Base-by-base conservation (phyloP, 2,329 filamentous ascomycete genomes). In the Chaetomium globosum region DNA sequence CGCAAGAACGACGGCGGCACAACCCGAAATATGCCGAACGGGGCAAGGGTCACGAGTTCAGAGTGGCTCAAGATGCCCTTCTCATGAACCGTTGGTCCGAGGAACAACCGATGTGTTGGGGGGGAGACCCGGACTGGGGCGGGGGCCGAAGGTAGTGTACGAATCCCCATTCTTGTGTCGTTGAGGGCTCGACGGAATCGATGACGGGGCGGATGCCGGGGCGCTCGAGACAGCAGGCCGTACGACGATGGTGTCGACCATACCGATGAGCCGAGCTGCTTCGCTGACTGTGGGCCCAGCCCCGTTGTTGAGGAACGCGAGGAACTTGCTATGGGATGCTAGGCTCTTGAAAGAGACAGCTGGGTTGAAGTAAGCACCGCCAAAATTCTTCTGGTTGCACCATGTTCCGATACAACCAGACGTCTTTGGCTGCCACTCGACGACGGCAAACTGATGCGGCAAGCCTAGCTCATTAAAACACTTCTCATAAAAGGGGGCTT, bases 41-140 rank as follows among this genome's bases (percentile, higher is more conserved):
- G 91, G 0, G 93, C 90, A 70, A 93, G 88, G 88, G 71, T 96
- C 91, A 26, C 90, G 85, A 4, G 89, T 95, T 95, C 65, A 96
- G 80, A 0, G 91, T 93, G 60, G 60, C 90, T 89, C 56, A 92
- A 83, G 64, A 96, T 94, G 1, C 91, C 92, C 75, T 92, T 92
- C 91, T n/a, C 92, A 95, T 16, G 88, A 87, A 12, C 91, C 89
- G 70, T 96, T 96, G 72, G n/a, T n/a, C 95, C 91, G 55, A 92
- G 89, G 19, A 93, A 93, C 80, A 49, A 94, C 84, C 5, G 80
- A 79, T 0, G 83, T 82, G 61, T 81, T 83, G 12, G 82, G 78
- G 2, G 82, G 76, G 3, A 84, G 71, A 2, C 79, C 79, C 78
- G 2, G 73, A 69, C 54, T 77, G 75, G 8, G 69, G 65, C n/a